Conservation (phyloP, 2,329 filamentous ascomycete genomes). For the Zasmidium angulare region DNA sequence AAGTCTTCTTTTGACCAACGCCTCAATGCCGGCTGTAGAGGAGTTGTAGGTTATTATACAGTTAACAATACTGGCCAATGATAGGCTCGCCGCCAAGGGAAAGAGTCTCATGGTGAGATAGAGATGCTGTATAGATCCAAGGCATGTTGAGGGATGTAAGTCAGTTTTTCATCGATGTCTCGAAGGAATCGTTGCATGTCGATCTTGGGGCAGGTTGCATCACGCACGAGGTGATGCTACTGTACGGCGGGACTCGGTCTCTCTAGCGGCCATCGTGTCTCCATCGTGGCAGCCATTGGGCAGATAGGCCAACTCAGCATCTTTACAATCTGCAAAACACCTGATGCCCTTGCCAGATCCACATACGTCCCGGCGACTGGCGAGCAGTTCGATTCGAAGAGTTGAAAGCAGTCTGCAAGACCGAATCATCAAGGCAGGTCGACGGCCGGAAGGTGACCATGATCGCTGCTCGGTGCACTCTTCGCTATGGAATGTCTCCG, state of each 20-base stretch:
- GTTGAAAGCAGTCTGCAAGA: too few species aligned
- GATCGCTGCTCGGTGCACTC: too few species aligned
- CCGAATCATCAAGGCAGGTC: too few species aligned
- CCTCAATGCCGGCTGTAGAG: slow-evolving; percentile 8
- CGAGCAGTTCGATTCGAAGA: too few species aligned
- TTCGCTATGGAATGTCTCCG: too few species aligned
- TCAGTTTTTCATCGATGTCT: too few species aligned
- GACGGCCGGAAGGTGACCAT: too few species aligned
- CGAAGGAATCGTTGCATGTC: not conserved
- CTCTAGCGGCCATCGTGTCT: not conserved
- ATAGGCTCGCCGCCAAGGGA: not conserved
- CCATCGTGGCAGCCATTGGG: not conserved
- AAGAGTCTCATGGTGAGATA: not conserved
- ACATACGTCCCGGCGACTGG: too few species aligned
- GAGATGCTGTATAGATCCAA: not conserved
- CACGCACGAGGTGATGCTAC: not conserved
- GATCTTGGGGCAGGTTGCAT: not conserved
- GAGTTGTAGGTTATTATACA: not conserved
- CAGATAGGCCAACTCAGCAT: not conserved
- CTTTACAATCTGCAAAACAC: too few species aligned
- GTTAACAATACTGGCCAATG: not conserved
- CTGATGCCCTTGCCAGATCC: too few species aligned
- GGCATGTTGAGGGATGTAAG: too few species aligned
- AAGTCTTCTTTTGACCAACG: slow-evolving; percentile 9
- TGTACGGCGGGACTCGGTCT: not conserved